A percentile compares a stretch with the other conserved stretches of the same genome.
phyloP scores from a whole-genome alignment of 2,329 filamentous ascomycete genomes.

The Apiospora malaysiana region DNA sequence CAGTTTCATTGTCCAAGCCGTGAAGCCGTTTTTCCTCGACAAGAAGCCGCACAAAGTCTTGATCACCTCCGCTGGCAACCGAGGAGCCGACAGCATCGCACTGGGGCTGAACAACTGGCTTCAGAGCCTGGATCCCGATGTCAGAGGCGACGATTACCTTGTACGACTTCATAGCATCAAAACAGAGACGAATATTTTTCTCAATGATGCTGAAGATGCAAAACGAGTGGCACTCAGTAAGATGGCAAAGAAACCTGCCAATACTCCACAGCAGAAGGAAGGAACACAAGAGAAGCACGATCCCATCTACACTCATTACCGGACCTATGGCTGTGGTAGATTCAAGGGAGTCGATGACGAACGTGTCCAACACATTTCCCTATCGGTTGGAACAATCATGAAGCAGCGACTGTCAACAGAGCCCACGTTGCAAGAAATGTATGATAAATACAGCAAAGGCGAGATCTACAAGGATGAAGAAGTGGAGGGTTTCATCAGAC shows the following conservation, averaged over 20 bases:
- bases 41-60: neutral
- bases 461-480: neutral
- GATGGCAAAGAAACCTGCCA: neutral
- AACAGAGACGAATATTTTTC: neutral
- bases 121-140: neutral
- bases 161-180: slow-evolving; percentile 5
- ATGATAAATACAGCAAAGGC: neutral
- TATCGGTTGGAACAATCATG: neutral
- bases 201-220: neutral
- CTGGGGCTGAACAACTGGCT: neutral
- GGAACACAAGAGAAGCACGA: neutral
- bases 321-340: neutral
- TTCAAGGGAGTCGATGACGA: slow-evolving; percentile 19
- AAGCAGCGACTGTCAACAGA: neutral
- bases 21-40: slow-evolving; percentile 23
- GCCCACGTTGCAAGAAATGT: neutral
- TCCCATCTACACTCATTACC: neutral
- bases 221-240: neutral
- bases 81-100: slow-evolving; percentile 16
- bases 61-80: slow-evolving; percentile 19
- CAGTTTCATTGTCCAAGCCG: neutral
- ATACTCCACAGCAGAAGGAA: neutral
- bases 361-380: slow-evolving; percentile 2
- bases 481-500: neutral
- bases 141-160: neutral